Conservation (phyloP, 2,329 filamentous ascomycete species). For the Cytospora piceicola region DNA sequence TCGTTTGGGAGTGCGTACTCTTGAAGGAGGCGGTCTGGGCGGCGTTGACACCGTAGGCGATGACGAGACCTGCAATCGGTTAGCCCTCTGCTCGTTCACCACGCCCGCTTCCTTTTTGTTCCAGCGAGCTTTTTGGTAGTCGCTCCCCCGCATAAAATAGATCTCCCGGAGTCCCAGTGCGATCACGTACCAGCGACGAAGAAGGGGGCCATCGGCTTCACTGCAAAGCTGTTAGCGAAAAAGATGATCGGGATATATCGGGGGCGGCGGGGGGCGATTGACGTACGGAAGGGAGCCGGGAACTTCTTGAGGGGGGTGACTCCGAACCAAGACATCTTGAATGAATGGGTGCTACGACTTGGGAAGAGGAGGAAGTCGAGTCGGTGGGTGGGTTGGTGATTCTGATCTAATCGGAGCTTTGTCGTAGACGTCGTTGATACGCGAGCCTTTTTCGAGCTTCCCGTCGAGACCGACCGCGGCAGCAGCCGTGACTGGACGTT, state of each 20-base stretch:
- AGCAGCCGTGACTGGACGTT: conserved; percentile 12
- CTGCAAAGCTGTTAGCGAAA: conserved; percentile 55
- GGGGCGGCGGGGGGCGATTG: conserved; percentile 41
- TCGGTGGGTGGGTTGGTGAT: conserved; percentile 36
- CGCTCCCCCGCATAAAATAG: no score
- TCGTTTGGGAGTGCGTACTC: conserved; percentile 57
- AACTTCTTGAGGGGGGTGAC: conserved; percentile 74
- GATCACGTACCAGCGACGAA: conserved; percentile 82
- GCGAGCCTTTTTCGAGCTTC: conserved; percentile 40
- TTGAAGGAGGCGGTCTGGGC: conserved; percentile 76
- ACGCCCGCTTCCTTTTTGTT: background rate
- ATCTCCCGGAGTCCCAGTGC: conserved; percentile 6
- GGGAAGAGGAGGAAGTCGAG: conserved; percentile 42
- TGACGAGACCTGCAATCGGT: conserved; percentile 67
- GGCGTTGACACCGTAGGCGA: conserved; percentile 91
- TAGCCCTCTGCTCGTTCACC: conserved; percentile 27
- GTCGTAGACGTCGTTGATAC: conserved; percentile 28
- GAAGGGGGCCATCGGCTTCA: conserved; percentile 90
- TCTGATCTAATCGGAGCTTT: conserved; percentile 35
- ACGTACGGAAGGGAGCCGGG: conserved; percentile 76
- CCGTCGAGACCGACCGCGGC: conserved; percentile 17
- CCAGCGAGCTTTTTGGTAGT: background rate
- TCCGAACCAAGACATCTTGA: conserved; percentile 77
- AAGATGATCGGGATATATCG: conserved; percentile 19
- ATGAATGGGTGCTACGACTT: conserved; percentile 44